A percentile compares a stretch with the other conserved stretches of the same genome.
Conservation (phyloP, 306 rosid genomes). For the Quercus aquifolioides region DNA sequence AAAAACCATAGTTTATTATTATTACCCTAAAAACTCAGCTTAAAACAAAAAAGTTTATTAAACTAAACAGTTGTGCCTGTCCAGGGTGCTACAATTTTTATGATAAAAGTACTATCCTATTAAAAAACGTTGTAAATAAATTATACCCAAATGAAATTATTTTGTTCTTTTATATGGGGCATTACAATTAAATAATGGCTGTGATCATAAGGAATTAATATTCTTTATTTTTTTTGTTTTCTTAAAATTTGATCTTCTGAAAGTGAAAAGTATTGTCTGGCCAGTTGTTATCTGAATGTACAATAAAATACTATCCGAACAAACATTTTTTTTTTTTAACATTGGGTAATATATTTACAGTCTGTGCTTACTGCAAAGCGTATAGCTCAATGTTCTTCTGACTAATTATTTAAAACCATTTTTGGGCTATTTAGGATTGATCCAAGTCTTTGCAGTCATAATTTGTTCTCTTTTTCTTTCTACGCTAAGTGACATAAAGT, state of each 20-base stretch:
- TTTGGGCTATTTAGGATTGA: slow-evolving; percentile 6
- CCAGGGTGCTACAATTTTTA: slow-evolving; percentile 21
- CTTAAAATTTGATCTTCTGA: slow-evolving; percentile 17
- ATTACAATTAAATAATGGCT: slow-evolving; percentile 24
- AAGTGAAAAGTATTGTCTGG: slow-evolving; percentile 11
- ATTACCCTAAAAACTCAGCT: background rate
- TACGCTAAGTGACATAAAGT: background rate
- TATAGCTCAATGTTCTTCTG: slow-evolving; percentile 19
- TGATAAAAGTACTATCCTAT: slow-evolving; percentile 12
- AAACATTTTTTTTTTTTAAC: slow-evolving; percentile 30
- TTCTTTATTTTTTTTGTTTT: slow-evolving; percentile 12
- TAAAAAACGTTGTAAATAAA: slow-evolving; percentile 14
- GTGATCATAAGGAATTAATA: slow-evolving; percentile 9
- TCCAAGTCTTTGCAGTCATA: slow-evolving; percentile 16
- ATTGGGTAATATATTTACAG: slow-evolving; percentile 8
- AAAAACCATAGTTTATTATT: slow-evolving; percentile 4
- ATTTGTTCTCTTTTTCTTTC: slow-evolving; percentile 6
- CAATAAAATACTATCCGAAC: slow-evolving; percentile 16
- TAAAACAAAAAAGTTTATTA: too few species aligned
- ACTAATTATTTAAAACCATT: background rate
- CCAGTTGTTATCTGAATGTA: slow-evolving; percentile 32
- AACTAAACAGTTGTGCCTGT: slow-evolving; percentile 24
- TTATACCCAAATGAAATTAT: background rate
- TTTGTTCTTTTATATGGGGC: slow-evolving; percentile 4
- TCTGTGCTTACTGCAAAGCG: slow-evolving; percentile 25